A percentile compares a stretch with the other conserved stretches of the same genome.
Conservation (phyloP, 345 rosid genomes). For the Populus deltoides region DNA sequence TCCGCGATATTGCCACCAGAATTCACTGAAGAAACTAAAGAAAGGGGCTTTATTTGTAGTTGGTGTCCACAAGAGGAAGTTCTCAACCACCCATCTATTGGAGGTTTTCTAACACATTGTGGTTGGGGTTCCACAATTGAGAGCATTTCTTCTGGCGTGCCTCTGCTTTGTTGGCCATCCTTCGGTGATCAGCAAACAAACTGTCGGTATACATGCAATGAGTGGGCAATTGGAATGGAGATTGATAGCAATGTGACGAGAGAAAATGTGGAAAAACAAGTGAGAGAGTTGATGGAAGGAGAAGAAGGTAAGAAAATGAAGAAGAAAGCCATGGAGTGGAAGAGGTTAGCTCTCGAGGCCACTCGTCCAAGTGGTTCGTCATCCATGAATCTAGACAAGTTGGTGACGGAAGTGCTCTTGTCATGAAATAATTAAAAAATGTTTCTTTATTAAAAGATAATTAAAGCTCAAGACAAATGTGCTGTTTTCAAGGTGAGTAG, state of each 20-base stretch:
- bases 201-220: neutral
- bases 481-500: neutral
- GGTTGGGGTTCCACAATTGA: neutral
- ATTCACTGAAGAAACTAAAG: neutral
- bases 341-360: neutral
- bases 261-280: neutral
- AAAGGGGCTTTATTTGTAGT: neutral
- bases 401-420: too few species aligned
- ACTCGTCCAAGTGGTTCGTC: too few species aligned
- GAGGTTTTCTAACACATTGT: neutral
- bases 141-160: neutral
- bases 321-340: neutral
- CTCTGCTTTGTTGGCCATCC: neutral
- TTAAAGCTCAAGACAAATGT: too few species aligned
- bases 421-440: too few species aligned
- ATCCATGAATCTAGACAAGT: too few species aligned
- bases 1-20: neutral
- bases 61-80: neutral
- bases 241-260: neutral
- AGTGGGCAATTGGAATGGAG: neutral
- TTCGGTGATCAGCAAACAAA: neutral
- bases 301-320: neutral
- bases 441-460: too few species aligned
- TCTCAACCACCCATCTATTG: neutral
- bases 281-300: neutral